These are phyloP conservation scores for Phytophthora vignae DNA, from an alignment of 352 stramenopile species.

Conservation along the genomic window DNA sequence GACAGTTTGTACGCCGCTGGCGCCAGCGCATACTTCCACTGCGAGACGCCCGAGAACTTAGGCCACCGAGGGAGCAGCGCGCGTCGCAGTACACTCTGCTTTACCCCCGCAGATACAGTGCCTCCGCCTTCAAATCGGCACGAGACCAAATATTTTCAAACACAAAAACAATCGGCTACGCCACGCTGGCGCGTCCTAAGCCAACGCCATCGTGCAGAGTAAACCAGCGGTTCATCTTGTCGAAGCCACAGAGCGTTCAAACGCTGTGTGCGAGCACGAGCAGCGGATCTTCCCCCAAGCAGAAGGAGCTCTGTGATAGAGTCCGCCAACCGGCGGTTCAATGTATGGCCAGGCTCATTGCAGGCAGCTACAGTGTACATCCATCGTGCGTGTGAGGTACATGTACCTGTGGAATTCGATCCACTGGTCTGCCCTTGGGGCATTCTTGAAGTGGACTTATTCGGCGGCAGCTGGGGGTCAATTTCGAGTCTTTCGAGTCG, in stretches of 20 bases:
- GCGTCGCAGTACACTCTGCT: not conserved
- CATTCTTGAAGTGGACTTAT: slow-evolving; percentile 9
- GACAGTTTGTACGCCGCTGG: slow-evolving; percentile 6
- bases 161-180: slow-evolving; percentile 13
- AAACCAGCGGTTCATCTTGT: not conserved
- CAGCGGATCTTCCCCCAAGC: slow-evolving; percentile 5
- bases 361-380: not conserved
- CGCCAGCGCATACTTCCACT: slow-evolving; percentile 6
- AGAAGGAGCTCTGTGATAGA: not conserved
- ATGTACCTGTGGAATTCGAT: not conserved
- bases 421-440: not conserved
- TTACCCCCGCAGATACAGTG: slow-evolving; percentile 7
- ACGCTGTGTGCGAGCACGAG: not conserved
- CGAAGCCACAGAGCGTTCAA: not conserved
- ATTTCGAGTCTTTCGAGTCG: too few species aligned
- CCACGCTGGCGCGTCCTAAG: not conserved
- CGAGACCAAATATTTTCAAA: slow-evolving; percentile 14
- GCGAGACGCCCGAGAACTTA: not conserved
- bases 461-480: not conserved
- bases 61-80: not conserved
- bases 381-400: not conserved
- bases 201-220: not conserved
- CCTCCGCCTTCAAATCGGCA: slow-evolving; percentile 12
- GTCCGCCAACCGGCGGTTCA: slow-evolving; percentile 23
- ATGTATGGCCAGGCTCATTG: slow-evolving; percentile 22